These are phyloP conservation scores for Yamadazyma atmosphaerica DNA, from an alignment of 1,139 yeast species.

Conservation along the genomic window DNA sequence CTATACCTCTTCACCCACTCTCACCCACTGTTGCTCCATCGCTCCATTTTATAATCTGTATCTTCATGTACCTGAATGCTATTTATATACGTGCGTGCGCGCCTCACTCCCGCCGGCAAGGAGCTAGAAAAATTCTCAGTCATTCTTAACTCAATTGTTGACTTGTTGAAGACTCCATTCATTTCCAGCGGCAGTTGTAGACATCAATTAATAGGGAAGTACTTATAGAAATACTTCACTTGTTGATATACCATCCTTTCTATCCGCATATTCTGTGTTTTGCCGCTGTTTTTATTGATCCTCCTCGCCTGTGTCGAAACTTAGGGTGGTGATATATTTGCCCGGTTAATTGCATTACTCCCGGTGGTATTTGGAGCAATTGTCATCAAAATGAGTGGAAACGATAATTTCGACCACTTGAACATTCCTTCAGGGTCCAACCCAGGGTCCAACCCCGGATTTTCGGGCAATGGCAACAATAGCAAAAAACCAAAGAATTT, in stretches of 20 bases:
- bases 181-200: neutral
- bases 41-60: neutral
- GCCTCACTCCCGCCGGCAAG: neutral
- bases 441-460: neutral
- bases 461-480: constrained; percentile 1
- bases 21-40: too few relatives aligned
- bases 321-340: too few relatives aligned
- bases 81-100: neutral
- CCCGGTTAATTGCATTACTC: too few relatives aligned
- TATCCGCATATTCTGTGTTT: too few relatives aligned
- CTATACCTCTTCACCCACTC: neutral
- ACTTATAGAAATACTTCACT: too few relatives aligned
- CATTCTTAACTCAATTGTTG: constrained; percentile 5
- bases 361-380: too few relatives aligned
- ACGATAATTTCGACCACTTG: constrained; percentile 10
- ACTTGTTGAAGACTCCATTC: neutral
- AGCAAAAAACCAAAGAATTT: constrained; percentile 34
- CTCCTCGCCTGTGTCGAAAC: too few relatives aligned
- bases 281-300: too few relatives aligned
- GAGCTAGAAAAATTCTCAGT: constrained; percentile 12
- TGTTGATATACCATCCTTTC: too few relatives aligned
- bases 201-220: too few relatives aligned
- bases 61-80: neutral
- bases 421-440: constrained; percentile 9
- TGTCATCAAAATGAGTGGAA: constrained; percentile 7